phyloP scores from a whole-genome alignment of 169 alveolate species.

The Eimeria necatrix region DNA sequence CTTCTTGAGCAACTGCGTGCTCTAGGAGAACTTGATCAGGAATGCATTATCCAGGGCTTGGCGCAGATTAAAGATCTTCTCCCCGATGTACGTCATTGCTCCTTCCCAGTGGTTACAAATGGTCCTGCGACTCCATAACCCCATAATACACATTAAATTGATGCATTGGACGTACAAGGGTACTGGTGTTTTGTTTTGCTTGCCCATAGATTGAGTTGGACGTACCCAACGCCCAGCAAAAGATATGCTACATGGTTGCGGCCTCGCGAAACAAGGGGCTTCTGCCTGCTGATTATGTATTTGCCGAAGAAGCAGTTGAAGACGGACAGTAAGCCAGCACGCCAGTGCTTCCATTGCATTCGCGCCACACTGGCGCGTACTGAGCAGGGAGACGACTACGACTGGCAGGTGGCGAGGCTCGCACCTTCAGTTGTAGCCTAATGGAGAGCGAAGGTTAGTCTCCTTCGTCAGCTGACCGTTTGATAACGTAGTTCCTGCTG shows the following conservation, averaged over 20 bases:
- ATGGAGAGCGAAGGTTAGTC: slow-evolving; percentile 7
- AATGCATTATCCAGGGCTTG: slow-evolving; percentile 67
- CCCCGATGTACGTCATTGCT: slow-evolving; percentile 52
- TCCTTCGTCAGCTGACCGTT: slow-evolving; percentile 56
- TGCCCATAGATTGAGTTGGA: slow-evolving; percentile 69
- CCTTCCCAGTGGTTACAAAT: not conserved
- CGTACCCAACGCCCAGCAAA: slow-evolving; percentile 75
- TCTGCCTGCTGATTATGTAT: slow-evolving; percentile 77
- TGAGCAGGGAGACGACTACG: slow-evolving; percentile 25
- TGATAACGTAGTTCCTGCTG: slow-evolving; percentile 66
- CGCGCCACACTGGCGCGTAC: slow-evolving; percentile 26
- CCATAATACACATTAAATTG: not conserved
- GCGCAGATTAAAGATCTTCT: slow-evolving; percentile 63
- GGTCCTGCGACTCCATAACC: not conserved
- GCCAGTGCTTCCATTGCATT: slow-evolving; percentile 37
- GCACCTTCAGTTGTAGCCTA: slow-evolving; percentile 12
- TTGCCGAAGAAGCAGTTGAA: slow-evolving; percentile 73
- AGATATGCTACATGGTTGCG: slow-evolving; percentile 76
- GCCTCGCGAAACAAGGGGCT: slow-evolving; percentile 63
- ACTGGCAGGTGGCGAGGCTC: slow-evolving; percentile 32
- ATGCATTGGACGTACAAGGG: not conserved
- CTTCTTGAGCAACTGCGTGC: slow-evolving; percentile 72
- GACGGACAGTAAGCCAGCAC: slow-evolving; percentile 41
- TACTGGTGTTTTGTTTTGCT: not conserved
- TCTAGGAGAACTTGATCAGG: slow-evolving; percentile 74